These are phyloP conservation scores for Yarrowia hollandica DNA, from an alignment of 805 yeast species.

Conservation along the genomic window DNA sequence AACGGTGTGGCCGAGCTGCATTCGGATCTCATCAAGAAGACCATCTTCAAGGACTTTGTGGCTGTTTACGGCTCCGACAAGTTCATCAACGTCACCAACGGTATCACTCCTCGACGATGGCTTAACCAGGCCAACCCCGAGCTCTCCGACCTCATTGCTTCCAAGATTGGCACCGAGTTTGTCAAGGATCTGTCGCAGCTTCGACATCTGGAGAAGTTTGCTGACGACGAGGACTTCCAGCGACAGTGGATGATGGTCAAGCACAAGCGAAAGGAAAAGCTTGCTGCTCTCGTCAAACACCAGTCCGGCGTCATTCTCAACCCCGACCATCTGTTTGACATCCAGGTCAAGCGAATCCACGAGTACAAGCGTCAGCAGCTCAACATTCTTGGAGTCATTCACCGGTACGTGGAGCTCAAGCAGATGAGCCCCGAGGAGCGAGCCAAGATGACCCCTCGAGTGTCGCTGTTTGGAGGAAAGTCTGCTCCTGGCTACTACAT, in stretches of 20 bases:
- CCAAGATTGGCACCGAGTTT: constrained; percentile 59
- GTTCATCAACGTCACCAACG: constrained; percentile 90
- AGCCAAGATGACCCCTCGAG: constrained; percentile 66
- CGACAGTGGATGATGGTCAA: constrained; percentile 71
- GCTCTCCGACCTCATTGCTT: constrained; percentile 69
- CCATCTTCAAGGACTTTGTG: constrained; percentile 89
- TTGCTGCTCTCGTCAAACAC: constrained; percentile 65
- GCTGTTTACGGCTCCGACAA: constrained; percentile 75
- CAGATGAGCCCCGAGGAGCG: constrained; percentile 63
- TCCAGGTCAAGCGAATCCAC: constrained; percentile 92
- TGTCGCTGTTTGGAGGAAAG: constrained; percentile 86
- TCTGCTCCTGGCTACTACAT: constrained; percentile 97
- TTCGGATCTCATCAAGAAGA: constrained; percentile 84
- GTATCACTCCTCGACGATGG: constrained; percentile 97
- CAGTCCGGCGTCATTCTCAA: constrained; percentile 68
- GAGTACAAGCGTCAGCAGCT: constrained; percentile 95
- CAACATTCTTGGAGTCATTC: constrained; percentile 85
- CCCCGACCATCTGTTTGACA: constrained; percentile 75
- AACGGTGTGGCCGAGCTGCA: constrained; percentile 96
- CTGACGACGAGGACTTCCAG: constrained; percentile 69
- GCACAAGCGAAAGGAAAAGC: constrained; percentile 61
- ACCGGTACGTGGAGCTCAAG: constrained; percentile 78
- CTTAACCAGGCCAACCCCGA: constrained; percentile 88
- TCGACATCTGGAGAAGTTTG: constrained; percentile 63
- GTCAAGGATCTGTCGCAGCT: constrained; percentile 66